A percentile compares a stretch with the other conserved stretches of the same genome.
Evolutionary conservation across 1,284 basidiomycete species (phyloP).

Genomic region (Sporisorium reilianum): DNA sequence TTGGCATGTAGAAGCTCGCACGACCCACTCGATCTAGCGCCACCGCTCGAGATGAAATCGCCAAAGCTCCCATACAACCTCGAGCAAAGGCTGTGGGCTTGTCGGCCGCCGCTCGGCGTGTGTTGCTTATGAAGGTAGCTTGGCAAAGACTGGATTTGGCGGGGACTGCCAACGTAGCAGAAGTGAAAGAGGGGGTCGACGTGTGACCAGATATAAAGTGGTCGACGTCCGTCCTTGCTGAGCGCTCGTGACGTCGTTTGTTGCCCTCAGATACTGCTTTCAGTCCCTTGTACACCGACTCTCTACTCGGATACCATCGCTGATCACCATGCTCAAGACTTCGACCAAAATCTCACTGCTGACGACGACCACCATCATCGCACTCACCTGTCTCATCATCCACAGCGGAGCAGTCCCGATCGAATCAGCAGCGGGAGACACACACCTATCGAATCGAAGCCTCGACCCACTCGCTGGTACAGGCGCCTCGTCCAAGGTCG

Average conservation of each 20-base stretch:
- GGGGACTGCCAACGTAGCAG: background rate
- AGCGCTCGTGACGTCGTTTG: background rate
- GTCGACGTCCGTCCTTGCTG: background rate
- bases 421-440: background rate
- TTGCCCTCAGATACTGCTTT: background rate
- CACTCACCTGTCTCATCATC: background rate
- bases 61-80: slow-evolving; percentile 2
- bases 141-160: background rate
- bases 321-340: background rate
- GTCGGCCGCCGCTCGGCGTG: slow-evolving; percentile 1
- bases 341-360: background rate
- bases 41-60: slow-evolving; percentile 17
- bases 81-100: background rate
- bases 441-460: background rate
- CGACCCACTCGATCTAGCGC: background rate
- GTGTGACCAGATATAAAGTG: background rate
- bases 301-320: background rate
- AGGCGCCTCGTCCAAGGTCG: slow-evolving; percentile 1
- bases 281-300: background rate
- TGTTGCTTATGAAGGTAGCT: background rate
- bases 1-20: slow-evolving; percentile 29
- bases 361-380: background rate
- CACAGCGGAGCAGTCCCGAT: slow-evolving; percentile 9
- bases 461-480: background rate
- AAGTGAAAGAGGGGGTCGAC: background rate